These are phyloP conservation scores for Cryphonectria carpinicola DNA, from an alignment of 2,329 filamentous ascomycete species.

Conservation along the genomic window DNA sequence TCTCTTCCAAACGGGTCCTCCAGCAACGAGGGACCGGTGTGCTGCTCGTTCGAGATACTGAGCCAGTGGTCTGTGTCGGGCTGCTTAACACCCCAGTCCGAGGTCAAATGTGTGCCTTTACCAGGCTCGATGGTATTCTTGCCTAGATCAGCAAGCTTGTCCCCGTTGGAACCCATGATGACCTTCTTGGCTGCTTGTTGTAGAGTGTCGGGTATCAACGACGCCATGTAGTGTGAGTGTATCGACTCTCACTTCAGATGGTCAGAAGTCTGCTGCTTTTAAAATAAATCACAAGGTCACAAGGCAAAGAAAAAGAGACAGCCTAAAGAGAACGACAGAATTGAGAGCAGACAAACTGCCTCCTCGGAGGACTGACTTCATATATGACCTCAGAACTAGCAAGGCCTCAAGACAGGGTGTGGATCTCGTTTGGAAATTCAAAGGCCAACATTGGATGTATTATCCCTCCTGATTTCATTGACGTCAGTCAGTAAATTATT, in stretches of 20 bases:
- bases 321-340: not conserved
- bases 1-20: slow-evolving; percentile 76
- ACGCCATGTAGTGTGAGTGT: slow-evolving; percentile 18
- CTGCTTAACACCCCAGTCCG: slow-evolving; percentile 77
- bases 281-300: no score
- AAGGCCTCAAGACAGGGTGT: not conserved
- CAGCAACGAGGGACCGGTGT: slow-evolving; percentile 68
- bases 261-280: not conserved
- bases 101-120: slow-evolving; percentile 66
- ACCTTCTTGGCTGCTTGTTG: slow-evolving; percentile 42
- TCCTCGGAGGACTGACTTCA: not conserved
- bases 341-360: not conserved
- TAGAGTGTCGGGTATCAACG: slow-evolving; percentile 37
- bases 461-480: slow-evolving; percentile 2
- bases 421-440: slow-evolving; percentile 20
- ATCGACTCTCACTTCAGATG: not conserved
- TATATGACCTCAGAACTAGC: not conserved
- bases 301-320: not conserved
- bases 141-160: slow-evolving; percentile 66
- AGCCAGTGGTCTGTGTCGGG: slow-evolving; percentile 80
- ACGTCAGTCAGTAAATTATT: slow-evolving; percentile 13
- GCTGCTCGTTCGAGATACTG: slow-evolving; percentile 62
- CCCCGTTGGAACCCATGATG: slow-evolving; percentile 45
- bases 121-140: slow-evolving; percentile 62
- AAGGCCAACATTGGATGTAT: slow-evolving; percentile 19